phyloP scores from a whole-genome alignment of 148 eudicot species.

The Cornus florida region DNA sequence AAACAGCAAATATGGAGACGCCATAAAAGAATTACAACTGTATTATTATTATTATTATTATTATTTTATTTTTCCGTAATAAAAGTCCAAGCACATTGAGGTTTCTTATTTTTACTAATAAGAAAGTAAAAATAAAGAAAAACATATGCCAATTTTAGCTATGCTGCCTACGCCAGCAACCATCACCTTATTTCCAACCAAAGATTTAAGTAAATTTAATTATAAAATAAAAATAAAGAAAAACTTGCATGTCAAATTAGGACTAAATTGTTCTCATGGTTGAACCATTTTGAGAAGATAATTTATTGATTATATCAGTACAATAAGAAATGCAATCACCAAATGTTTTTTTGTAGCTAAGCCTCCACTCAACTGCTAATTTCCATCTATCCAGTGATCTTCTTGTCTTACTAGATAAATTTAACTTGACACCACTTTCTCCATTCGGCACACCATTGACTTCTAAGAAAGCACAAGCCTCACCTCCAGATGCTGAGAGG shows the following conservation, averaged over 20 bases:
- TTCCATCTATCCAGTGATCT: constrained; percentile 61
- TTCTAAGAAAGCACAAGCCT: constrained; percentile 45
- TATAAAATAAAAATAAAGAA: too few relatives aligned
- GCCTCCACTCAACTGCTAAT: constrained; percentile 82
- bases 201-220: too few relatives aligned
- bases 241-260: background rate
- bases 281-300: background rate
- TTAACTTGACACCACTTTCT: constrained; percentile 12
- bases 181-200: too few relatives aligned
- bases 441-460: constrained; percentile 26
- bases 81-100: too few relatives aligned
- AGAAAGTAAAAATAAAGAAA: too few relatives aligned
- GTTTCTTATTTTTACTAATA: too few relatives aligned
- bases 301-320: constrained; percentile 28
- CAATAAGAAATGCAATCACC: constrained; percentile 56
- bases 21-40: too few relatives aligned
- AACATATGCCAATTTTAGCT: too few relatives aligned
- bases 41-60: too few relatives aligned
- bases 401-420: constrained; percentile 20
- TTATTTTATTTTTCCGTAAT: too few relatives aligned
- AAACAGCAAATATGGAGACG: too few relatives aligned
- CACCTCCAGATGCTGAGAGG: constrained; percentile 26
- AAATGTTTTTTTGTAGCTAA: constrained; percentile 59
- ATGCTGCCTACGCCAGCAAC: too few relatives aligned
- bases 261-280: background rate